Evolutionary conservation across 192 early-diverging fungal genomes (phyloP).

Genomic region (Podila horticola): DNA sequence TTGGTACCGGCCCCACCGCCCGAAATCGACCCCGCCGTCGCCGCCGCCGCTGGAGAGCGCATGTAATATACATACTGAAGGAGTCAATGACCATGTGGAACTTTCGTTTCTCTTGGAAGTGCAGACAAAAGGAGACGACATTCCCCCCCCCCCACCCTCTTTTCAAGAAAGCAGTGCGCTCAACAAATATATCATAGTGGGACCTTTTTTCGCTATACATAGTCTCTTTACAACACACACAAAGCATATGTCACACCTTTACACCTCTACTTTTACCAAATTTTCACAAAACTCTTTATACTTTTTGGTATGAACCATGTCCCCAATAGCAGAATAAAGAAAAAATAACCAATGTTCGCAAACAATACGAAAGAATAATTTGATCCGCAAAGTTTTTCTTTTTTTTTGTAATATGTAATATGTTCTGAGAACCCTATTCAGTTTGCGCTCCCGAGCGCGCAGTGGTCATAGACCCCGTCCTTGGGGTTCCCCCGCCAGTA

Average conservation of each 20-base stretch:
- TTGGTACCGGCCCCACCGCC: constrained; percentile 51
- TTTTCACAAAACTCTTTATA: background rate
- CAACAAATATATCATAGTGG: no score
- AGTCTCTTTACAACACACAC: background rate
- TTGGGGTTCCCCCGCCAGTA: constrained; percentile 28
- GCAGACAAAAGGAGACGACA: background rate
- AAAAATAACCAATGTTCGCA: no score
- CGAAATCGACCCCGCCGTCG: constrained; percentile 49
- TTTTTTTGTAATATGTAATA: background rate
- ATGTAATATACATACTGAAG: constrained; percentile 12
- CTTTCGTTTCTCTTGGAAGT: no score
- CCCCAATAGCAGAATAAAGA: no score
- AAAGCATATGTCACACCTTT: constrained; percentile 1
- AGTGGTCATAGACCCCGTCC: background rate
- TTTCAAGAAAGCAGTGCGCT: no score
- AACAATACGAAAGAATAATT: no score
- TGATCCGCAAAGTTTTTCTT: background rate
- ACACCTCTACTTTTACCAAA: background rate
- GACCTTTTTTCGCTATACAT: no score
- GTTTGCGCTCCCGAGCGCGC: background rate
- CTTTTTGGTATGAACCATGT: background rate
- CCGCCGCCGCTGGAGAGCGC: constrained; percentile 33
- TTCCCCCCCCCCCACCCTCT: no score
- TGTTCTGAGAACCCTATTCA: no score
- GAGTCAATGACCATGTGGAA: no score